phyloP scores from a whole-genome alignment of 2,329 filamentous ascomycete species.

The Paecilomyces variotii region DNA sequence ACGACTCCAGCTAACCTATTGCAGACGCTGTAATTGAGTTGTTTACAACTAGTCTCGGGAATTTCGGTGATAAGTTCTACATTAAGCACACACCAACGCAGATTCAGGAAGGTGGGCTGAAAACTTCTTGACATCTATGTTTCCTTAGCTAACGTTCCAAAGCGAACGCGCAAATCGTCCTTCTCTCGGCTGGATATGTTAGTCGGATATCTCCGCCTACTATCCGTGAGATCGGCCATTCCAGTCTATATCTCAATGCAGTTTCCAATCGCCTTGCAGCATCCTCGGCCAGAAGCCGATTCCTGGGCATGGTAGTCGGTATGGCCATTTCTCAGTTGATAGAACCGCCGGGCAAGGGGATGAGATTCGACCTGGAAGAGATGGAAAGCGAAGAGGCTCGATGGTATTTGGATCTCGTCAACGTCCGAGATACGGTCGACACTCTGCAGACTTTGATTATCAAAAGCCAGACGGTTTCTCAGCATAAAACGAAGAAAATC shows the following conservation, averaged over 20 bases:
- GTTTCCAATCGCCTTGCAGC: slow-evolving; percentile 80
- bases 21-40: slow-evolving; percentile 36
- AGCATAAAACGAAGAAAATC: slow-evolving; percentile 9
- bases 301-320: slow-evolving; percentile 82
- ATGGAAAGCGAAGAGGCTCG: slow-evolving; percentile 62
- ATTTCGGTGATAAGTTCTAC: slow-evolving; percentile 80
- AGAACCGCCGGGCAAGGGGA: slow-evolving; percentile 58
- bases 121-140: not conserved
- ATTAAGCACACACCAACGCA: slow-evolving; percentile 77
- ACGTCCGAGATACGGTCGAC: slow-evolving; percentile 56
- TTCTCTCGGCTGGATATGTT: slow-evolving; percentile 70
- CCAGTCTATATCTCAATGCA: slow-evolving; percentile 63
- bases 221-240: slow-evolving; percentile 61
- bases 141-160: slow-evolving; percentile 15
- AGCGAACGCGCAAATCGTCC: slow-evolving; percentile 73
- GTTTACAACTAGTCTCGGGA: slow-evolving; percentile 59
- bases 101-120: slow-evolving; percentile 69
- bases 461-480: slow-evolving; percentile 9
- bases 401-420: slow-evolving; percentile 64
- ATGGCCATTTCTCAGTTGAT: slow-evolving; percentile 60
- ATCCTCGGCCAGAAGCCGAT: slow-evolving; percentile 65
- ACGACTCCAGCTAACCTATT: slow-evolving; percentile 4
- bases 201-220: slow-evolving; percentile 58
- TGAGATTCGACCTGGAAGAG: slow-evolving; percentile 81
- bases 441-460: slow-evolving; percentile 44